A percentile compares a stretch with the other conserved stretches of the same genome.
These are phyloP conservation scores for Stephanodiscus triporus DNA, from an alignment of 108 stramenopile species.

Conservation along the genomic window DNA sequence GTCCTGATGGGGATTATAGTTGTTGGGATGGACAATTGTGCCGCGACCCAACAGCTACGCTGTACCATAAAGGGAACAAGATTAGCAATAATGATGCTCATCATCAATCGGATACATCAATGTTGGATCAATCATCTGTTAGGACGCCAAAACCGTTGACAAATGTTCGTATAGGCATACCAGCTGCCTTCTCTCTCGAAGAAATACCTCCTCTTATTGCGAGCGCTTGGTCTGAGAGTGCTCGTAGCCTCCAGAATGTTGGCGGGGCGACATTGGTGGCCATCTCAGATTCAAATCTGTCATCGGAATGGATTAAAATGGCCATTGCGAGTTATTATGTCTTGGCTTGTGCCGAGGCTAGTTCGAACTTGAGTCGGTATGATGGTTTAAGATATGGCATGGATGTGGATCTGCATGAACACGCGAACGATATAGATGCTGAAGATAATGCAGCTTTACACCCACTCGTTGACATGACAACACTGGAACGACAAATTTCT, in stretches of 20 bases:
- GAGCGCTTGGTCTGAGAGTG: conserved; percentile 60
- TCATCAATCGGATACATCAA: neutral
- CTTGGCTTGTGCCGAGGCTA: conserved; percentile 95
- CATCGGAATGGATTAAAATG: conserved; percentile 68
- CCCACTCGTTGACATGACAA: conserved; percentile 40
- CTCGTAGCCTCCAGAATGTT: conserved; percentile 45
- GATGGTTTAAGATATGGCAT: conserved; percentile 94
- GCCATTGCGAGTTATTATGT: conserved; percentile 95
- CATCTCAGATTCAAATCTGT: conserved; percentile 54
- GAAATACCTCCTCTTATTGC: conserved; percentile 69
- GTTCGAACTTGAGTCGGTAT: conserved; percentile 95
- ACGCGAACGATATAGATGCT: conserved; percentile 1
- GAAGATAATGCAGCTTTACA: conserved; percentile 3
- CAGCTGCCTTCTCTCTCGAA: conserved; percentile 73
- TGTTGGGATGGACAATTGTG: conserved; percentile 28
- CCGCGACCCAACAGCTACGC: conserved; percentile 66
- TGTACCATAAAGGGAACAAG: conserved; percentile 27
- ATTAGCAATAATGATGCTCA: neutral
- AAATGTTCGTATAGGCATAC: conserved; percentile 81
- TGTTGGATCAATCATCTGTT: neutral
- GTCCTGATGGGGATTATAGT: neutral
- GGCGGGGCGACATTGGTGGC: conserved; percentile 65
- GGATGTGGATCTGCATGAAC: conserved; percentile 28
- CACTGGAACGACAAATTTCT: conserved; percentile 74
- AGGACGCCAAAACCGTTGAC: conserved; percentile 36